A percentile compares a stretch with the other conserved stretches of the same genome.
These are phyloP conservation scores for Metschnikowia continentalis DNA, from an alignment of 805 yeast genomes.

Conservation along the genomic window DNA sequence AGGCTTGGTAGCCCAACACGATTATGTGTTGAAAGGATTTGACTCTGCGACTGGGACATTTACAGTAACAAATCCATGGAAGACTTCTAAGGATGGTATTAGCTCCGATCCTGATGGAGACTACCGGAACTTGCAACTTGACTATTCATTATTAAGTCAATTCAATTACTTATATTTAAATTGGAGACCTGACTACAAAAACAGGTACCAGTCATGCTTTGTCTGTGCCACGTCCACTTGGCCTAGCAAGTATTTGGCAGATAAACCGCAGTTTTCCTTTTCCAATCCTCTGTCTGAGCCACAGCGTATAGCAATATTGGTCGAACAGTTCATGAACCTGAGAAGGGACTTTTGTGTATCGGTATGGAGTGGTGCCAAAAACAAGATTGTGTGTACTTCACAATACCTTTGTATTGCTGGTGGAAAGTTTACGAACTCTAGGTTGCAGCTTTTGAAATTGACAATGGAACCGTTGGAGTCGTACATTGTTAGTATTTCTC, in stretches of 20 bases:
- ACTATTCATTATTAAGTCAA: constrained; percentile 21
- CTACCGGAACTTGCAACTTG: constrained; percentile 13
- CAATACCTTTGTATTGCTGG: constrained; percentile 21
- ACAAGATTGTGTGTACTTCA: constrained; percentile 4
- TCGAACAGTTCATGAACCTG: constrained; percentile 7
- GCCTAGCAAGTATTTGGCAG: constrained; percentile 17
- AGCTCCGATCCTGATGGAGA: neutral
- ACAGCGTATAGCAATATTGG: constrained; percentile 27
- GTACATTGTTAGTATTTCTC: constrained; percentile 27
- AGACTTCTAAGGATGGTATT: constrained; percentile 11
- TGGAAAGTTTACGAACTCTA: constrained; percentile 30
- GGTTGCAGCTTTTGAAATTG: constrained; percentile 35
- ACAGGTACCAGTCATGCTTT: constrained; percentile 20
- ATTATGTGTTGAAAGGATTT: constrained; percentile 50
- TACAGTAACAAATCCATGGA: constrained; percentile 37
- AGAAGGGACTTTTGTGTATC: constrained; percentile 11
- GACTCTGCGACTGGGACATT: neutral
- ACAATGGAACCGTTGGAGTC: constrained; percentile 20
- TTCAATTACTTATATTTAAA: constrained; percentile 58
- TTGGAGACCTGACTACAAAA: constrained; percentile 49
- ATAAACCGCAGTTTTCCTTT: constrained; percentile 44
- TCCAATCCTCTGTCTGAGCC: constrained; percentile 23
- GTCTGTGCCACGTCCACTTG: constrained; percentile 13
- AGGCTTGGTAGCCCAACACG: constrained; percentile 57
- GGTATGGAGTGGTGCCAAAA: constrained; percentile 8